phyloP scores from a whole-genome alignment of 768 basidiomycete genomes.

The Lactarius akahatsu region DNA sequence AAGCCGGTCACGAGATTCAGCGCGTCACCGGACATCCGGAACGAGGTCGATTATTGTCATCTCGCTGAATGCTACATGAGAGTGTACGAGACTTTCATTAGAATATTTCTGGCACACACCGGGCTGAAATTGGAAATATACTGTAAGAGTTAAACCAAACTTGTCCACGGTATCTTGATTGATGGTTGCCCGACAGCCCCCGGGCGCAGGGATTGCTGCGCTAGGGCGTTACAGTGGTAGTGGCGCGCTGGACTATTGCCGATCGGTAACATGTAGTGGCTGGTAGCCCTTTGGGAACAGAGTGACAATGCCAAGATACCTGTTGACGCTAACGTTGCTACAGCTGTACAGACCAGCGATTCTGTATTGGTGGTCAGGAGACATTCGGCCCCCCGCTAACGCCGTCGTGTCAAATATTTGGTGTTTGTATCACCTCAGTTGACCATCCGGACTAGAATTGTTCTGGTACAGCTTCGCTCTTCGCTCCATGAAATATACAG shows the following conservation, averaged over 20 bases:
- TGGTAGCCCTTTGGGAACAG: not conserved
- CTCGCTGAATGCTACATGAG: not conserved
- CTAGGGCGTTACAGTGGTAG: not conserved
- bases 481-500: not conserved
- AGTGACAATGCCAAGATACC: not conserved
- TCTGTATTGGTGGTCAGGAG: not conserved
- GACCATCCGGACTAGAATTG: not conserved
- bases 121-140: not conserved
- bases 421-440: not conserved
- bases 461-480: not conserved
- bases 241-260: not conserved
- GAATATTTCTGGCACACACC: not conserved
- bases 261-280: conserved; percentile 4
- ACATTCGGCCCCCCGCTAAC: not conserved
- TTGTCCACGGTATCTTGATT: not conserved
- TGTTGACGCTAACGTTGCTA: too few relatives aligned
- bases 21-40: not conserved
- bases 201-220: not conserved
- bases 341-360: not conserved
- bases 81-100: not conserved
- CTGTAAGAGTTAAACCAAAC: not conserved
- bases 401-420: not conserved
- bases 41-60: not conserved
- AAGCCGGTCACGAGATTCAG: not conserved
- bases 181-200: not conserved